Conservation (phyloP, 129 eudicot genomes). For the Centaurea solstitialis region DNA sequence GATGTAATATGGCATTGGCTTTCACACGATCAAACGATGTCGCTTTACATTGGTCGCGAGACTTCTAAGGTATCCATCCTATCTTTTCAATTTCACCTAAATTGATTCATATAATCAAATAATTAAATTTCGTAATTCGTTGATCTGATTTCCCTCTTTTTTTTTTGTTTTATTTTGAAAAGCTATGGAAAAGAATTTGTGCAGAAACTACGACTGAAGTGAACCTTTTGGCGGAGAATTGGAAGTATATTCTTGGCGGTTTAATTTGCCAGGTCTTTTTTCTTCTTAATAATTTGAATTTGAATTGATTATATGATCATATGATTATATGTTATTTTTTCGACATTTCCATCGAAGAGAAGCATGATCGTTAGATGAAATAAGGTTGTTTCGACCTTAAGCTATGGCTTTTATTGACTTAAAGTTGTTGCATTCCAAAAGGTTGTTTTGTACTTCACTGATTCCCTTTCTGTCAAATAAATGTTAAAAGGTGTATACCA, state of each 20-base stretch:
- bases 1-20: conserved; percentile 70
- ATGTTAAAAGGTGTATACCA: neutral
- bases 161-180: conserved; percentile 13
- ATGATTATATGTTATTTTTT: neutral
- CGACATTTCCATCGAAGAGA: neutral
- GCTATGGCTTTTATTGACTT: neutral
- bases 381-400: neutral
- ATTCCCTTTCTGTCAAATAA: neutral
- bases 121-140: neutral
- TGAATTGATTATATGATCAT: too few species aligned
- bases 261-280: conserved; percentile 54
- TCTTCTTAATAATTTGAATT: neutral
- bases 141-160: neutral
- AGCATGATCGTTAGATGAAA: neutral
- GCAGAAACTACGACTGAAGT: conserved; percentile 59
- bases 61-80: conserved; percentile 78
- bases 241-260: conserved; percentile 73
- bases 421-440: neutral
- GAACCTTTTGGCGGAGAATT: conserved; percentile 59
- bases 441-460: conserved; percentile 5
- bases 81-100: neutral
- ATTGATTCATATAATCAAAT: neutral
- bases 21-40: conserved; percentile 50
- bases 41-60: conserved; percentile 98
- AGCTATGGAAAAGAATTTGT: conserved; percentile 80